A percentile compares a stretch with the other conserved stretches of the same genome.
These are phyloP conservation scores for Cyphellophora europaea DNA, from an alignment of 2,329 filamentous ascomycete species.

Conservation along the genomic window DNA sequence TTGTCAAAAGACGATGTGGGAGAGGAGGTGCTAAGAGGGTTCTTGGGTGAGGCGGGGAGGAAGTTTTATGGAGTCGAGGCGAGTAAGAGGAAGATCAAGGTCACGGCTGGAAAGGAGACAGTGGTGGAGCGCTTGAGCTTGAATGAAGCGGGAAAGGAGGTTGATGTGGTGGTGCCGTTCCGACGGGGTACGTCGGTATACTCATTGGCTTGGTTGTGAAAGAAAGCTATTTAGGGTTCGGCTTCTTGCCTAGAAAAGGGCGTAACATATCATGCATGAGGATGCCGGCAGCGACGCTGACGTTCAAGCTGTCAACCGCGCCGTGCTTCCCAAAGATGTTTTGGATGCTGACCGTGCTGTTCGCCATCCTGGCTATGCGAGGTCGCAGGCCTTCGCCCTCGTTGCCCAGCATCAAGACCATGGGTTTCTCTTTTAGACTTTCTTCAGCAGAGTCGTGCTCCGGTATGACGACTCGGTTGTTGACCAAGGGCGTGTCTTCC, in stretches of 20 bases:
- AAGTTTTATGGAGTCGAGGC: slow-evolving; percentile 8
- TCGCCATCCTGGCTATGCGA: slow-evolving; percentile 55
- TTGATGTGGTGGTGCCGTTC: slow-evolving; percentile 13
- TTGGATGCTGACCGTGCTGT: slow-evolving; percentile 56
- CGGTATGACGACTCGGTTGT: slow-evolving; percentile 6
- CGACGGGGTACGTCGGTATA: slow-evolving; percentile 9
- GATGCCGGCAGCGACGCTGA: slow-evolving; percentile 76
- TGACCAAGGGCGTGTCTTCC: slow-evolving; percentile 14
- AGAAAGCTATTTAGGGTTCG: not conserved
- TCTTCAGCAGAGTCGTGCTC: slow-evolving; percentile 14
- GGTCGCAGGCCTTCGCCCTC: slow-evolving; percentile 67
- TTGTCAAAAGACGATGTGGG: slow-evolving; percentile 46
- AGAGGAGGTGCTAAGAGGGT: slow-evolving; percentile 41
- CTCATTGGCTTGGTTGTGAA: slow-evolving; percentile 10
- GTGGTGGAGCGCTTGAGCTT: slow-evolving; percentile 5
- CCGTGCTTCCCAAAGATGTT: slow-evolving; percentile 34
- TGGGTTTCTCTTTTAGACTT: slow-evolving; percentile 1
- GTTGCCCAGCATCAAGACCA: slow-evolving; percentile 67
- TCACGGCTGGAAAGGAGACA: slow-evolving; percentile 10
- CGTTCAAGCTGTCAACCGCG: slow-evolving; percentile 81
- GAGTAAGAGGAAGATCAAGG: slow-evolving; percentile 7
- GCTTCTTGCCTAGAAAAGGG: slow-evolving; percentile 11
- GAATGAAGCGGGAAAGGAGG: slow-evolving; percentile 2
- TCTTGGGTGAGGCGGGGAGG: slow-evolving; percentile 35
- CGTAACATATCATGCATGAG: slow-evolving; percentile 29